Base-by-base conservation (phyloP, 2,329 filamentous ascomycete species). In the Nannizziopsis arthrosporioides region DNA sequence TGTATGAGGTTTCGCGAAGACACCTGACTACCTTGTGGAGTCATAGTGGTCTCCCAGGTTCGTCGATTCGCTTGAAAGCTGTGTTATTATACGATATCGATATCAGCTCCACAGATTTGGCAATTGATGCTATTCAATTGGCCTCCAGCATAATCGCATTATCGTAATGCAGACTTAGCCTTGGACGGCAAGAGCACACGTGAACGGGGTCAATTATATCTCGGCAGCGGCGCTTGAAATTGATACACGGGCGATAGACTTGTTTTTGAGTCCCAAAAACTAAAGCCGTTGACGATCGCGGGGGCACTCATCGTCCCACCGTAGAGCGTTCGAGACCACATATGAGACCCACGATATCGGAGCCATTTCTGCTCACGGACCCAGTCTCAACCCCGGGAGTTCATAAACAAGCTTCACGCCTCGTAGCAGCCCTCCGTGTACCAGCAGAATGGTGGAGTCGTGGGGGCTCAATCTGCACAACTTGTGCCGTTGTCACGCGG, bases 191-290 rank as follows among this genome's bases (percentile, higher is more conserved):
- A 47, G 11, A n/a, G 30, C 2, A 19, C 45, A 47, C 45, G 45
- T 47, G 45, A 47, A 15, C 37, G 14, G 42, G 15, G 36, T 42
- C 38, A 12, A 18, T 47, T 31, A 15, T 30, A n/a, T 4, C 22
- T 27, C 22, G 31, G 19, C 12, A 35, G 31, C 7, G 5, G 15
- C 34, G 32, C 31, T 22, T 15, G 18, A 43, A 5, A 12, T 3
- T 34, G 1, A 45, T 27, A 18, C 17, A 15, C 34, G 15, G 11
- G 34, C 34, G 34, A 36, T 10, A 15, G 11, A 36, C 34, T 36
- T 15, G 15, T 3, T n/a, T 36, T 15, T 12, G 3, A 10, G 34
- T 36, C 34, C 15, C 34, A 10, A 3, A 36, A 5, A 36, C 12
- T 36, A 12, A n/a, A 36, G 12, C 3, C 9, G 11, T 27, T 27